These are phyloP conservation scores for Mercurialis annua DNA, from an alignment of 345 rosid species.

Conservation along the genomic window DNA sequence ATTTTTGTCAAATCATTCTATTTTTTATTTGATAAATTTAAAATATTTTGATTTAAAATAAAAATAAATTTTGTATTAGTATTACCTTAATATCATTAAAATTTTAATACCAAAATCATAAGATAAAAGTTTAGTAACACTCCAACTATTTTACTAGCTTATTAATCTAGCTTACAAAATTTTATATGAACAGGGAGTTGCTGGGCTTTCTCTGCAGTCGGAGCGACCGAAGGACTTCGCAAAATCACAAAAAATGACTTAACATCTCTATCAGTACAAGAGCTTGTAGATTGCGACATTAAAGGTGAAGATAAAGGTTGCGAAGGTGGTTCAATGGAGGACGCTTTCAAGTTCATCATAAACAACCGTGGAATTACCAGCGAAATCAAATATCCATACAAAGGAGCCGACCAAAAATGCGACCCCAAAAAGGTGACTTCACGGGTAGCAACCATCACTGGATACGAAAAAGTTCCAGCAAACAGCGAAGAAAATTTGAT, in stretches of 20 bases:
- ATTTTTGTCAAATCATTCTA: too few species aligned
- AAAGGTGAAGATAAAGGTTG: slow-evolving; percentile 26
- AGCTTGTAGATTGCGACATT: slow-evolving; percentile 22
- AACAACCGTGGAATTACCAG: slow-evolving; percentile 19
- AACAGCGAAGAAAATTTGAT: slow-evolving; percentile 18
- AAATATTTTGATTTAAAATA: too few species aligned
- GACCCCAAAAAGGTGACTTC: background rate
- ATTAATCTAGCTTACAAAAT: background rate
- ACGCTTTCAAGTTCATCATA: slow-evolving; percentile 28
- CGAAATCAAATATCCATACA: slow-evolving; percentile 27
- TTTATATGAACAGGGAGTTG: slow-evolving; percentile 17
- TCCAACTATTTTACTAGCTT: too few species aligned
- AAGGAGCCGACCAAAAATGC: slow-evolving; percentile 15
- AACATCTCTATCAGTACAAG: slow-evolving; percentile 19
- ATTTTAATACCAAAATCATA: too few species aligned
- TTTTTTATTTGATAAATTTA: too few species aligned
- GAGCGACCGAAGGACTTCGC: slow-evolving; percentile 18
- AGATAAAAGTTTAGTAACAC: too few species aligned
- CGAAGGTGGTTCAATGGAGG: slow-evolving; percentile 29
- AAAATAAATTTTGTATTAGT: too few species aligned
- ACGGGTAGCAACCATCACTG: slow-evolving; percentile 18
- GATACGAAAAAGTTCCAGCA: slow-evolving; percentile 28
- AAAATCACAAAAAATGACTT: slow-evolving; percentile 11
- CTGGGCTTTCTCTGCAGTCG: slow-evolving; percentile 31
- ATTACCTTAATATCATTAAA: too few species aligned